Evolutionary conservation across 202 grass and related monocot genomes (phyloP).

Genomic region (Hordeum pubiflorum): DNA sequence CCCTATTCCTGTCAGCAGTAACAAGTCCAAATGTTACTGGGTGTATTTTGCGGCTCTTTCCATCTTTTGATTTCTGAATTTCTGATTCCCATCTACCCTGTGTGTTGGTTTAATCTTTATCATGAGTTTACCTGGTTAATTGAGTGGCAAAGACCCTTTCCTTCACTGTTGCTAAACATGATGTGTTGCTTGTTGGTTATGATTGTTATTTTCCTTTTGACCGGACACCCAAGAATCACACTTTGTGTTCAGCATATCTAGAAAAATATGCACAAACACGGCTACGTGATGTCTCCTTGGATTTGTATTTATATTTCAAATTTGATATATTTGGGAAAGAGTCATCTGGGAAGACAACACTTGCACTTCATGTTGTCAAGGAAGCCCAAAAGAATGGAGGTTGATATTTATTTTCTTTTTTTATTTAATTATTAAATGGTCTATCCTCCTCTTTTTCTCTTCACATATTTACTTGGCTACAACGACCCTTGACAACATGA

Average conservation of each 20-base stretch:
- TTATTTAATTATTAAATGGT: neutral
- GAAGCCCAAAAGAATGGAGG: slow-evolving; percentile 94
- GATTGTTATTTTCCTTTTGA: neutral
- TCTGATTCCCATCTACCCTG: neutral
- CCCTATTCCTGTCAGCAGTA: neutral
- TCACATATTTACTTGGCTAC: neutral
- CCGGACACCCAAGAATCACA: neutral
- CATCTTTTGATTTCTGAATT: neutral
- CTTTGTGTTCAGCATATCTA: neutral
- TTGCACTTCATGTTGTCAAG: slow-evolving; percentile 88
- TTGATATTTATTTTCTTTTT: slow-evolving; percentile 20
- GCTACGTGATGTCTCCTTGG: neutral
- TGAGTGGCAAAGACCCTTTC: neutral
- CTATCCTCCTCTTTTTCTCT: neutral
- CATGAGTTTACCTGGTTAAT: neutral
- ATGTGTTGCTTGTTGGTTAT: neutral
- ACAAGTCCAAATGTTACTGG: neutral
- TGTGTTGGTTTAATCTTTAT: neutral
- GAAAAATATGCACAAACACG: neutral
- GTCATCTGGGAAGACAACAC: slow-evolving; percentile 90
- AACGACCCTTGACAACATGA: neutral
- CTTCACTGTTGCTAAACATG: neutral
- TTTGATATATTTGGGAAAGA: slow-evolving; percentile 65
- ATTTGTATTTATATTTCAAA: neutral
- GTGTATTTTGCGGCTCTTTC: neutral